Conservation (phyloP, 257 asterid genomes). For the Plectranthus barbatus region DNA sequence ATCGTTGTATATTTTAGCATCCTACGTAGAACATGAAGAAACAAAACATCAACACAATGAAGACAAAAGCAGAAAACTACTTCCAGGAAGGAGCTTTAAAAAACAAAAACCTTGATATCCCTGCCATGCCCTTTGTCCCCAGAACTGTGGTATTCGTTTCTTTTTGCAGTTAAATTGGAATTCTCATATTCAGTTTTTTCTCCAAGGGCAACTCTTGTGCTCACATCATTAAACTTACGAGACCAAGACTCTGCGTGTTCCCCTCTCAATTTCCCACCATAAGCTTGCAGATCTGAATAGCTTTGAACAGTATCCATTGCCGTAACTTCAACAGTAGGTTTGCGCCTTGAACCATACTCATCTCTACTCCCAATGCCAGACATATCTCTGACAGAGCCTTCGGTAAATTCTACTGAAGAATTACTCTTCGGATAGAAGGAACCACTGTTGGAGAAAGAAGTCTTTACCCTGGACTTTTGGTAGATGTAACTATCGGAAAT, state of each 20-base stretch:
- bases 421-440: conserved; percentile 34
- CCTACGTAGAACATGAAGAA: conserved; percentile 31
- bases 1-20: conserved; percentile 22
- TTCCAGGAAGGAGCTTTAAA: neutral
- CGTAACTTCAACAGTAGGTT: conserved; percentile 31
- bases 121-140: conserved; percentile 29
- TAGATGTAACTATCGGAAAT: conserved; percentile 32
- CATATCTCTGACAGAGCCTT: conserved; percentile 30
- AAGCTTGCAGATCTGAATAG: conserved; percentile 23
- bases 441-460: conserved; percentile 24
- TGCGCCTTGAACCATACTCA: conserved; percentile 21
- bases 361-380: conserved; percentile 35
- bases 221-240: conserved; percentile 19
- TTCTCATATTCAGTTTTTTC: conserved; percentile 30
- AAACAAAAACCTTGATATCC: conserved; percentile 34
- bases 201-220: conserved; percentile 21
- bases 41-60: conserved; percentile 19
- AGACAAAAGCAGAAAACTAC: neutral
- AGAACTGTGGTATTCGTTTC: conserved; percentile 19
- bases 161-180: conserved; percentile 26
- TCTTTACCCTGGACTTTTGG: conserved; percentile 31
- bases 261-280: conserved; percentile 26
- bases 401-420: conserved; percentile 33
- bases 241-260: conserved; percentile 23
- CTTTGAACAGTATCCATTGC: conserved; percentile 27